Percentiles rank a stretch among this genome's conserved stretches.
Evolutionary conservation across 441 rosid species (phyloP).

Genomic region (Capsella rubella): DNA sequence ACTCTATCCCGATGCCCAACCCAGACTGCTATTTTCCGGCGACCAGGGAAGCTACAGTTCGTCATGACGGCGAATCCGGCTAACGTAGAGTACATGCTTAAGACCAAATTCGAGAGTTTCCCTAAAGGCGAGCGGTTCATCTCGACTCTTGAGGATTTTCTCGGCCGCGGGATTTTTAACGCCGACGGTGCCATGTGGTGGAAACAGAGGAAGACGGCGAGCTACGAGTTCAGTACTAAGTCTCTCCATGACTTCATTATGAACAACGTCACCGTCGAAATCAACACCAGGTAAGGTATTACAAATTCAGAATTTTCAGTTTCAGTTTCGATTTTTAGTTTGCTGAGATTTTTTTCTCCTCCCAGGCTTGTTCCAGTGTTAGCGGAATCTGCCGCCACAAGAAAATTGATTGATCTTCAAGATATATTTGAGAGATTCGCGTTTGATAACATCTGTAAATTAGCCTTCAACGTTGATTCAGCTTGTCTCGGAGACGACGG

Average conservation of each 20-base stretch:
- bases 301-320: neutral
- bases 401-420: constrained; percentile 54
- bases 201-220: constrained; percentile 69
- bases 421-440: constrained; percentile 71
- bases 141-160: constrained; percentile 51
- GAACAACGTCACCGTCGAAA: constrained; percentile 59
- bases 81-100: constrained; percentile 71
- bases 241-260: constrained; percentile 67
- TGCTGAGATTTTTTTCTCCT: neutral
- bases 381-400: constrained; percentile 35
- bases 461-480: constrained; percentile 73
- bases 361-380: constrained; percentile 61
- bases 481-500: constrained; percentile 54
- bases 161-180: constrained; percentile 71
- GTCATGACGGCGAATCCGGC: constrained; percentile 64
- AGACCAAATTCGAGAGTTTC: constrained; percentile 59
- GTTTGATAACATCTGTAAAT: constrained; percentile 70
- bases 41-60: constrained; percentile 42
- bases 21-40: constrained; percentile 50
- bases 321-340: neutral
- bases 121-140: constrained; percentile 49
- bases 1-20: constrained; percentile 54
- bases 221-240: constrained; percentile 72
- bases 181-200: constrained; percentile 70
- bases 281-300: constrained; percentile 49